Base-by-base conservation (phyloP, 768 basidiomycete genomes). In the Suillus variegatus region DNA sequence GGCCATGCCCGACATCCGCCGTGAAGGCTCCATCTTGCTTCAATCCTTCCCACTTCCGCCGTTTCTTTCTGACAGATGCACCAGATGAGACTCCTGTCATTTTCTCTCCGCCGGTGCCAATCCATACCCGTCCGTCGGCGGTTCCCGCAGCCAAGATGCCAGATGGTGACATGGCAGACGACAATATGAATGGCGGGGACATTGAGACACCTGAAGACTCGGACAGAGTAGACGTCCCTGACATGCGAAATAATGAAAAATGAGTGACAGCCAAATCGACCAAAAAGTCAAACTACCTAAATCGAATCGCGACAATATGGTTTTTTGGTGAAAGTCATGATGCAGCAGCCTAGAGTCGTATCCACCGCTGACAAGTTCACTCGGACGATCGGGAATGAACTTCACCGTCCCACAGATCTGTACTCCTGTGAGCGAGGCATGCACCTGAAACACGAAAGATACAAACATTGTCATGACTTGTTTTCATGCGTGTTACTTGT, bases 151-250 rank as follows among this genome's bases (percentile, higher is more conserved):
- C 91, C 20, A 93, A 72, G 40, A 87, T 71, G 0, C 90, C 92
- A 5, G 78, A 81, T 0, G 81, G 64, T 4, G 88, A 88, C 36
- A 94, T 72, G 1, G 89, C 81, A 49, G 85, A 77, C 28, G 85
- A 88, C 74, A 87, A 81, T 61, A 94, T 77, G 72, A 94, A 95
- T 1, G 92, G 91, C 1, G 92, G 92, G 2, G 91, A 87, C 32
- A 93, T 76, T 0, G 86, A 81, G 65, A 90, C 80, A 1, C 85
- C 85, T 0, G 80, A 80, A 14, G 78, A 75, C 43, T 81, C 47
- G 47, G 36, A 14, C 47, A 49, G 76, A 4, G 79, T 75, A 5
- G 82, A 69, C 9, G 81, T 85, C 83, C 68, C 66, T 70, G 36
- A 51, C 49, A 65, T 57, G n/a, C 63, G 25, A 55, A 60, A 63